A percentile compares a stretch with the other conserved stretches of the same genome.
phyloP scores from a whole-genome alignment of 2,329 filamentous ascomycete genomes.

The Beauveria bassiana region DNA sequence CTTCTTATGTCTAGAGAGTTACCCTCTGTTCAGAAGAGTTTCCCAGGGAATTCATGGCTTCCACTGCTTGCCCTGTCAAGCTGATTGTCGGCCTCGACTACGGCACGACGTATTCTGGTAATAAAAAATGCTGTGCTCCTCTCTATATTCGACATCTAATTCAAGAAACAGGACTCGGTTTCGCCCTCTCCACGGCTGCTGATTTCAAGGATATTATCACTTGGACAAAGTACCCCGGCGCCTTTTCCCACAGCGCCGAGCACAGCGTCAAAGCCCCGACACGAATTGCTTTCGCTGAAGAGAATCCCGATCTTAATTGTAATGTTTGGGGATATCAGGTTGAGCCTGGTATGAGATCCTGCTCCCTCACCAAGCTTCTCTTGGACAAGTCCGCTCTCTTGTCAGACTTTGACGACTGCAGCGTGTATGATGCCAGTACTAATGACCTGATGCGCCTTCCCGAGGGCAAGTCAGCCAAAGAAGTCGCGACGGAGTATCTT shows the following conservation, averaged over 20 bases:
- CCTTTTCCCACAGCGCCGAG: constrained; percentile 12
- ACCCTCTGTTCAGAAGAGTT: neutral
- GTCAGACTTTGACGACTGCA: neutral
- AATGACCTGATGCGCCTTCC: neutral
- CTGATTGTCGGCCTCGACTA: constrained; percentile 13
- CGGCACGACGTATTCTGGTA: constrained; percentile 16
- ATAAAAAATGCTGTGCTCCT: no score
- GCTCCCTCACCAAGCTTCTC: neutral
- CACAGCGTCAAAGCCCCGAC: constrained; percentile 16
- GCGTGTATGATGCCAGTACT: neutral
- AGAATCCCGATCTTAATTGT: constrained; percentile 11
- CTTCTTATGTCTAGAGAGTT: no score
- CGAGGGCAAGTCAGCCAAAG: neutral
- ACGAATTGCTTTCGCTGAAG: constrained; percentile 12
- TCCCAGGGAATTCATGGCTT: neutral
- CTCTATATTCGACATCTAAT: neutral
- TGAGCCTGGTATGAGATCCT: neutral
- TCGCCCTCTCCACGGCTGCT: constrained; percentile 13
- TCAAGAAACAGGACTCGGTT: constrained; percentile 9
- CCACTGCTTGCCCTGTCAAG: neutral
- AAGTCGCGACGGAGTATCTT: neutral
- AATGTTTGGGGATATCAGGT: neutral
- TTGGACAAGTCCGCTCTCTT: neutral
- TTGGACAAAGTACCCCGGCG: constrained; percentile 16
- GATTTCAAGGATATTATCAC: constrained; percentile 15